A percentile compares a stretch with the other conserved stretches of the same genome.
phyloP scores from a whole-genome alignment of 768 basidiomycete species.

The Lactifluus echinatus region DNA sequence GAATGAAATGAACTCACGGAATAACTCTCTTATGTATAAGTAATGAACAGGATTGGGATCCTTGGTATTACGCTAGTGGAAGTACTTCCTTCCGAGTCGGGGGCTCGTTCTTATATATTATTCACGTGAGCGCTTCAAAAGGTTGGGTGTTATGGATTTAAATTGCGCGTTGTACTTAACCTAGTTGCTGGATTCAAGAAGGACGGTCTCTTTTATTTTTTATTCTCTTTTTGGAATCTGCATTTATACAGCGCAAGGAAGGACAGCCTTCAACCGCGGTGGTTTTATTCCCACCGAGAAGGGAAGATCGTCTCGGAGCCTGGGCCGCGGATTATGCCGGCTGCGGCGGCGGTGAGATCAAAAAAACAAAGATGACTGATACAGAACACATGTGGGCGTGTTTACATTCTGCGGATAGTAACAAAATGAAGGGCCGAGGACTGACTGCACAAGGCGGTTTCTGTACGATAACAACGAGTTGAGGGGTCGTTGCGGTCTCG shows the following conservation, averaged over 20 bases:
- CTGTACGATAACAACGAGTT: too few relatives aligned
- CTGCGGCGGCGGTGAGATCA: slow-evolving; percentile 7
- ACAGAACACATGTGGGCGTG: not conserved
- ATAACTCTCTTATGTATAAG: not conserved
- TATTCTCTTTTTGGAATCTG: too few relatives aligned
- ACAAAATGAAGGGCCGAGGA: not conserved
- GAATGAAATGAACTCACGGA: not conserved
- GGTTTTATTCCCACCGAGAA: not conserved
- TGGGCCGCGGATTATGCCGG: slow-evolving; percentile 10
- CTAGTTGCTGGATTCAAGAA: not conserved
- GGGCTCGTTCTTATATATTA: too few relatives aligned
- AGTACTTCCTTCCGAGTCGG: too few relatives aligned
- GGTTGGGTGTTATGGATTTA: not conserved
- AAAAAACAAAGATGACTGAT: not conserved
- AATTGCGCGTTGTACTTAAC: not conserved
- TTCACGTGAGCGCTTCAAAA: not conserved
- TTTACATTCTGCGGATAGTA: not conserved
- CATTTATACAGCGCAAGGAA: too few relatives aligned
- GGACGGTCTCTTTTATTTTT: too few relatives aligned
- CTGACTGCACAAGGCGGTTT: too few relatives aligned
- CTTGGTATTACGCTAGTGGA: not conserved
- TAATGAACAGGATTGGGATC: too few relatives aligned
- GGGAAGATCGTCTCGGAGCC: not conserved
- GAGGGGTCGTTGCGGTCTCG: not conserved
- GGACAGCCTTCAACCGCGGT: not conserved